Conservation (phyloP, 352 stramenopile species). For the Albugo candida region DNA sequence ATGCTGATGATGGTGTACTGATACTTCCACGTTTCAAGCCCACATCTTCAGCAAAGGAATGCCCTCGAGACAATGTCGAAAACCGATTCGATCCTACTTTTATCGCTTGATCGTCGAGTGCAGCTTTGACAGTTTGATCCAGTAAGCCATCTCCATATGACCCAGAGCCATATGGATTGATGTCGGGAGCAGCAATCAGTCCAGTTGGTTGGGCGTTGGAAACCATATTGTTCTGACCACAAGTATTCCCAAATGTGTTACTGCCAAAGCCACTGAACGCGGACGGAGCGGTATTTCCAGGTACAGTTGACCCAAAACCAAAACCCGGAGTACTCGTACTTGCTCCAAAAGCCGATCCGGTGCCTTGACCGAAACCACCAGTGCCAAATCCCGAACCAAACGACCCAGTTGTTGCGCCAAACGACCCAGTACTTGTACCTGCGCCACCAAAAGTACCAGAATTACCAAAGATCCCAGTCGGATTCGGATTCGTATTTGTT, state of each 20-base stretch:
- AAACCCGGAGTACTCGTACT: neutral
- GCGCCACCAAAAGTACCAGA: conserved; percentile 1
- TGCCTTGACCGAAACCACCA: conserved; percentile 2
- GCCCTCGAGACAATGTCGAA: conserved; percentile 26
- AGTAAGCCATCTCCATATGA: conserved; percentile 28
- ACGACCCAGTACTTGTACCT: conserved; percentile 17
- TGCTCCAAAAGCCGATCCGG: neutral
- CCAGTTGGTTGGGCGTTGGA: conserved; percentile 17
- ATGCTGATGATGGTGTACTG: too few species aligned
- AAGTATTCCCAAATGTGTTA: neutral
- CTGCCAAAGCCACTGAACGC: conserved; percentile 1
- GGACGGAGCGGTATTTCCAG: neutral
- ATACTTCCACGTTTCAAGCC: conserved; percentile 12
- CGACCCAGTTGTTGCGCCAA: conserved; percentile 13
- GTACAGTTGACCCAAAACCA: neutral
- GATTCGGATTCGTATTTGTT: too few species aligned
- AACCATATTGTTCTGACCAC: neutral
- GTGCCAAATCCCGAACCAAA: conserved; percentile 1
- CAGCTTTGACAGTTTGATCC: conserved; percentile 36
- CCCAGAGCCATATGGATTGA: conserved; percentile 34
- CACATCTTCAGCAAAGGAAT: conserved; percentile 41
- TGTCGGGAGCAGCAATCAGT: conserved; percentile 30
- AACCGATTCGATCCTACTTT: conserved; percentile 17
- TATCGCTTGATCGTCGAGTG: conserved; percentile 32
- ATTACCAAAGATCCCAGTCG: too few species aligned